phyloP scores from a whole-genome alignment of 2,329 filamentous ascomycete species.

The Emmonsiellopsis sp. region DNA sequence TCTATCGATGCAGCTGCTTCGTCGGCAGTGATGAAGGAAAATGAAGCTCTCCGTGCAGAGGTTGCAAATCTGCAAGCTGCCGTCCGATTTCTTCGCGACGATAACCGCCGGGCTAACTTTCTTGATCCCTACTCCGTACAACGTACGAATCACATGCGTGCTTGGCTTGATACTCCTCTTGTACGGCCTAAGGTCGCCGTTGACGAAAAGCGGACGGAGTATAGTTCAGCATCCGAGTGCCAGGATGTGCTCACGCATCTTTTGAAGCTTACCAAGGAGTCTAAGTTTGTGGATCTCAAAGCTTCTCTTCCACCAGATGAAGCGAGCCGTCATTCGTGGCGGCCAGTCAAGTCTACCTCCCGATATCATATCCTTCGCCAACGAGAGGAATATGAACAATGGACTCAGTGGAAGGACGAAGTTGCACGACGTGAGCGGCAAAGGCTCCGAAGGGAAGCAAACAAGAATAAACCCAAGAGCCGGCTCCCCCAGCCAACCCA shows the following conservation, averaged over 20 bases:
- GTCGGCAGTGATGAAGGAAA: conserved; percentile 34
- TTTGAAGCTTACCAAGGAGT: conserved; percentile 34
- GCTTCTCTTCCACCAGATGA: conserved; percentile 21
- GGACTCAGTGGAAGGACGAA: conserved; percentile 36
- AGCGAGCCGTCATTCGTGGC: conserved; percentile 27
- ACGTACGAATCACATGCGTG: conserved; percentile 30
- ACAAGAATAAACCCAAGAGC: background rate
- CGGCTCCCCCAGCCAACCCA: background rate
- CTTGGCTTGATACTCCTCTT: conserved; percentile 37
- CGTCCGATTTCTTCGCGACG: conserved; percentile 37
- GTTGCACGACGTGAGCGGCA: conserved; percentile 30
- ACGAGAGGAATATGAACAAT: conserved; percentile 38
- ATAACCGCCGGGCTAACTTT: conserved; percentile 33
- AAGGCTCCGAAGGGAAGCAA: conserved; percentile 26
- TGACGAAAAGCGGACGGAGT: conserved; percentile 25
- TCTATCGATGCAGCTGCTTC: conserved; percentile 26
- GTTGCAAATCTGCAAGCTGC: conserved; percentile 37
- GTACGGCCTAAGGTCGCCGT: conserved; percentile 16
- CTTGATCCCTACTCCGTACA: conserved; percentile 35
- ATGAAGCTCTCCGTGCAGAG: conserved; percentile 34
- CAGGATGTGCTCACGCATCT: conserved; percentile 34
- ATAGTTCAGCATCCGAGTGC: conserved; percentile 30
- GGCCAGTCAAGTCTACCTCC: conserved; percentile 34
- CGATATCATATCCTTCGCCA: conserved; percentile 36
- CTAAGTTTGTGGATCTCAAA: conserved; percentile 31